phyloP scores from a whole-genome alignment of 495 filamentous ascomycete species.

The Aspergillus ostianus region DNA sequence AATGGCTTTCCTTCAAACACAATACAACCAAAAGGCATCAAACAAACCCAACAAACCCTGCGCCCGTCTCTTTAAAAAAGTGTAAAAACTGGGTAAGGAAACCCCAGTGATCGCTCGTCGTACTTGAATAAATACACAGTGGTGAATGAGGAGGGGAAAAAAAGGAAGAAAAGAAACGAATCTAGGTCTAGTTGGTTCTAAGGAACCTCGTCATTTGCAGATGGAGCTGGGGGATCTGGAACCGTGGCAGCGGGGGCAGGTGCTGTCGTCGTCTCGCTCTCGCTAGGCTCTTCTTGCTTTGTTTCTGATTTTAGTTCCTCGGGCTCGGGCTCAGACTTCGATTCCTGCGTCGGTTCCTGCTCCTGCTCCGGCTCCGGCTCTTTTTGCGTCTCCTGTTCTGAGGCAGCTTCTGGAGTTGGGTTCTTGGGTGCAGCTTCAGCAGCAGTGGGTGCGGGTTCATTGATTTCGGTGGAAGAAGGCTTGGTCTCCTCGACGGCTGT shows the following conservation, averaged over 20 bases:
- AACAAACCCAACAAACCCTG: not conserved
- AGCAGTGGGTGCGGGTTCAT: not conserved
- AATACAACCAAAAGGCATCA: not conserved
- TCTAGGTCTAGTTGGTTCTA: not conserved
- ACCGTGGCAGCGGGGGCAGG: not conserved
- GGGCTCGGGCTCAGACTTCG: not conserved
- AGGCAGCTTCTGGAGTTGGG: not conserved
- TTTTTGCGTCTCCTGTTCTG: not conserved
- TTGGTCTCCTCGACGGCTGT: not conserved
- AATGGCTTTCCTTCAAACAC: not conserved
- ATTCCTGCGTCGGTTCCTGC: not conserved
- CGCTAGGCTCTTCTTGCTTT: not conserved
- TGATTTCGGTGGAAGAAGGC: not conserved
- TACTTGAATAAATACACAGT: not conserved
- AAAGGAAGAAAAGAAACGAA: not conserved
- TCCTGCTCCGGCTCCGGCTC: conserved; percentile 1
- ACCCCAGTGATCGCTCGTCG: not conserved
- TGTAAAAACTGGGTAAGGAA: not conserved
- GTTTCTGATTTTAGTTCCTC: not conserved
- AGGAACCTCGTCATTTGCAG: not conserved
- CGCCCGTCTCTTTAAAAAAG: not conserved
- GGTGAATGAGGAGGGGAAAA: not conserved
- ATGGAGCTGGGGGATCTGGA: not conserved
- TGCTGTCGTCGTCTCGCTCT: not conserved
- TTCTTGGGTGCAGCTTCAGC: not conserved